phyloP scores from a whole-genome alignment of 2,329 filamentous ascomycete genomes.

The Alternaria consortialis region DNA sequence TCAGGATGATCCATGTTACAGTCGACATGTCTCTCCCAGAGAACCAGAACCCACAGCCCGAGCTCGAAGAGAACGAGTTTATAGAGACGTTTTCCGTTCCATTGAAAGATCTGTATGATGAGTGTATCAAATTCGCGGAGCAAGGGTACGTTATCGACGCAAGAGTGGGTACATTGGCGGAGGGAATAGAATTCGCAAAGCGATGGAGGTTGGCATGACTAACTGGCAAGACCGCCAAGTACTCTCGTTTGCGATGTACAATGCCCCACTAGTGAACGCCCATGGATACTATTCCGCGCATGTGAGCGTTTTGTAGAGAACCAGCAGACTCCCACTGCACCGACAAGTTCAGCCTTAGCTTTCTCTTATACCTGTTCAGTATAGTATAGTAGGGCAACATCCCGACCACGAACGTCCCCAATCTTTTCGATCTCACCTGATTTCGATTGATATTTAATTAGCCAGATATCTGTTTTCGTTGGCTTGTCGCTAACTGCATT shows the following conservation, averaged over 20 bases:
- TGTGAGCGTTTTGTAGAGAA: not conserved
- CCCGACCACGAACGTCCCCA: not conserved
- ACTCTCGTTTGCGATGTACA: not conserved
- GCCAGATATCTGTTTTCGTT: not conserved
- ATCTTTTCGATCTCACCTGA: not conserved
- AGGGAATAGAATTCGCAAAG: slow-evolving; percentile 78
- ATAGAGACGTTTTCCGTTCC: slow-evolving; percentile 80
- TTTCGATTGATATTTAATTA: not conserved
- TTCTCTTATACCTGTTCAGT: not conserved
- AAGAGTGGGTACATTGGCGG: slow-evolving; percentile 77
- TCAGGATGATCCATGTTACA: slow-evolving; percentile 74
- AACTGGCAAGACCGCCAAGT: not conserved
- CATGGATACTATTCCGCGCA: not conserved
- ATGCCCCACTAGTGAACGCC: not conserved
- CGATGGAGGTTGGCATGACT: slow-evolving; percentile 46
- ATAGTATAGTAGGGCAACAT: not conserved
- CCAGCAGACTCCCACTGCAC: not conserved
- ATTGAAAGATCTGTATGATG: slow-evolving; percentile 69
- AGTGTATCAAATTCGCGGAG: slow-evolving; percentile 71
- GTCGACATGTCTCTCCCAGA: slow-evolving; percentile 74
- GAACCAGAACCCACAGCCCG: slow-evolving; percentile 73
- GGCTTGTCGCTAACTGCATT: not conserved
- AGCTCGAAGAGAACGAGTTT: slow-evolving; percentile 82
- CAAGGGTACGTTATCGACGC: slow-evolving; percentile 83
- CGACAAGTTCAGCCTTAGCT: not conserved